A percentile compares a stretch with the other conserved stretches of the same genome.
Evolutionary conservation across 2,329 filamentous ascomycete species (phyloP).

Genomic region (Aspergillus tanneri): DNA sequence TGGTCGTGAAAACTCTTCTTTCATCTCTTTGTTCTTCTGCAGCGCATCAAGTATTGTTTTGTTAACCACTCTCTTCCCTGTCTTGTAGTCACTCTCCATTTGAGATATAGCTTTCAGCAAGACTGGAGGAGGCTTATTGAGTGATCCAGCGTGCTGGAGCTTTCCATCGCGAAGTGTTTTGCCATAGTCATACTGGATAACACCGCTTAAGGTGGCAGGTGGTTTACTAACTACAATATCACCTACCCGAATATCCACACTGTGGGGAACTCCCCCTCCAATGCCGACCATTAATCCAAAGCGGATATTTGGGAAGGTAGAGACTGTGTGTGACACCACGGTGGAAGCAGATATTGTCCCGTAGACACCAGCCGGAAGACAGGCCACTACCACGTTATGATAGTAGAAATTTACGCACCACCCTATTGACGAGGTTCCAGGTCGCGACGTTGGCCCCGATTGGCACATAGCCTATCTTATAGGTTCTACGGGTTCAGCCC

Average conservation of each 20-base stretch:
- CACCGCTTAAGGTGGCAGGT: neutral
- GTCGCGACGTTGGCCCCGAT: no score
- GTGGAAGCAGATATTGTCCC: constrained; percentile 1
- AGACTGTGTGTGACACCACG: neutral
- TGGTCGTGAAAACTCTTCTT: constrained; percentile 3
- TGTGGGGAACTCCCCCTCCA: constrained; percentile 14
- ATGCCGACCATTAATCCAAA: constrained; percentile 17
- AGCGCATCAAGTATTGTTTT: neutral
- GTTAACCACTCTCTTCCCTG: neutral
- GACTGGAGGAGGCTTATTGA: neutral
- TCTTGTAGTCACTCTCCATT: neutral
- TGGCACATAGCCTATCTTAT: no score
- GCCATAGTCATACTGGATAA: no score
- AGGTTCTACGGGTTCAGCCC: no score
- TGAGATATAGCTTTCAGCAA: constrained; percentile 1
- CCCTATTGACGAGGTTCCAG: no score
- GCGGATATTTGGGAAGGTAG: neutral
- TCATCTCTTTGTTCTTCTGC: neutral
- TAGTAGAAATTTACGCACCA: constrained; percentile 11
- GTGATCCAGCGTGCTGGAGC: neutral
- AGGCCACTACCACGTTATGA: constrained; percentile 22
- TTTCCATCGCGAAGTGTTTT: neutral
- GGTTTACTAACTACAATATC: constrained; percentile 25
- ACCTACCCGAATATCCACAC: constrained; percentile 16
- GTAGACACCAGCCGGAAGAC: constrained; percentile 13